Evolutionary conservation across 225 moss, liverwort and hornwort genomes (phyloP).

Genomic region (Pseudisothecium myosuroides): DNA sequence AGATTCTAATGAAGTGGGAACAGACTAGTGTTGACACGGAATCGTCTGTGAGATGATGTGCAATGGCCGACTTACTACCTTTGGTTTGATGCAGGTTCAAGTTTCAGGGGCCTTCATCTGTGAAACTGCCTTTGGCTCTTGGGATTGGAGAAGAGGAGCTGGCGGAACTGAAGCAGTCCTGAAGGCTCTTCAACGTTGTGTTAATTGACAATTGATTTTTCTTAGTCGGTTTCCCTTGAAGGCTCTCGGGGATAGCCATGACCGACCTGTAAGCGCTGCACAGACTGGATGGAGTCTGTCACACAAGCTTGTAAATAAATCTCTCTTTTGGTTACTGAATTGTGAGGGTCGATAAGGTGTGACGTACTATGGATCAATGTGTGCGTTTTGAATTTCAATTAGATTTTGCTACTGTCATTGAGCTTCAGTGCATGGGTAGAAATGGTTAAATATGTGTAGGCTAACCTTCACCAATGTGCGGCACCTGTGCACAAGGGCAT

Average conservation of each 20-base stretch:
- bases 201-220: background rate
- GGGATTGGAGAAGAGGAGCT: slow-evolving; percentile 38
- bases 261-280: background rate
- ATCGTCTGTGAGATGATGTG: background rate
- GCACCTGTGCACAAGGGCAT: too few species aligned
- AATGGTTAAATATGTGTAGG: background rate
- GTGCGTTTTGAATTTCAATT: background rate
- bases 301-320: background rate
- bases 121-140: slow-evolving; percentile 55
- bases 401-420: background rate
- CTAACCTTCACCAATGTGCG: background rate
- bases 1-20: background rate
- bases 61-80: background rate
- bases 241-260: background rate
- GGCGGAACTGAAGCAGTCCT: slow-evolving; percentile 4
- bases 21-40: background rate
- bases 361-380: background rate
- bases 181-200: background rate
- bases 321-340: background rate
- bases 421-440: background rate
- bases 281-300: background rate
- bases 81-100: slow-evolving; percentile 43
- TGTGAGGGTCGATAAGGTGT: background rate
- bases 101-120: slow-evolving; percentile 73
- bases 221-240: background rate